These are phyloP conservation scores for Oryza australiensis DNA, from an alignment of 176 grass and related monocot genomes.

Conservation along the genomic window DNA sequence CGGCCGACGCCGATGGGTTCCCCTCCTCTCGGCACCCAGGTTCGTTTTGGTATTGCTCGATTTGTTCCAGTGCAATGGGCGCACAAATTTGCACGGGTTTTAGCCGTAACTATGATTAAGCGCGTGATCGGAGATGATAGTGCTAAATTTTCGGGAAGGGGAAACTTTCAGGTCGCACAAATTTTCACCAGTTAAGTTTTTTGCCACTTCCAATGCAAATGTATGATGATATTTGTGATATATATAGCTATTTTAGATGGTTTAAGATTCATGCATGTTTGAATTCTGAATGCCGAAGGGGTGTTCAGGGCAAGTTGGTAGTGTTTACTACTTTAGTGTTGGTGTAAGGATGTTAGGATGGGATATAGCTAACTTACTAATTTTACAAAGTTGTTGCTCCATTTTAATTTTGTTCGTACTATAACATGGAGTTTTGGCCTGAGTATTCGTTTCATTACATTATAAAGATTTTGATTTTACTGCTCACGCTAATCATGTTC, in stretches of 20 bases:
- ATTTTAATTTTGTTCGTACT: not conserved
- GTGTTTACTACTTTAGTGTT: not conserved
- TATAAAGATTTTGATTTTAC: not conserved
- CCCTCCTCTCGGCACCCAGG: slow-evolving; percentile 35
- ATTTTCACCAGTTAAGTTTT: not conserved
- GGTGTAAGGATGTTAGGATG: not conserved
- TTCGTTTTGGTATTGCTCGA: slow-evolving; percentile 1
- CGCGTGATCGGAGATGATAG: not conserved
- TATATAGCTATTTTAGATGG: not conserved
- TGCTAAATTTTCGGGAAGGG: slow-evolving; percentile 6
- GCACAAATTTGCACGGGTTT: not conserved
- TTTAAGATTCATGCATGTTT: slow-evolving; percentile 6
- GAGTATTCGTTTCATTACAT: not conserved
- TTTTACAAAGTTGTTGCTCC: not conserved
- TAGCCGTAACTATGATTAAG: not conserved
- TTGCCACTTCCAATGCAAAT: not conserved
- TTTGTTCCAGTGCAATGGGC: not conserved
- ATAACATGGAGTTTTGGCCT: not conserved
- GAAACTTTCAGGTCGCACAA: not conserved
- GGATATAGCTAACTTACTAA: not conserved
- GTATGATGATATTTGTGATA: not conserved
- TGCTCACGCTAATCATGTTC: not conserved
- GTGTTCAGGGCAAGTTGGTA: not conserved
- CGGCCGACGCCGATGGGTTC: slow-evolving; percentile 35
- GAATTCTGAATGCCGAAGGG: not conserved